Evolutionary conservation across 306 rosid species (phyloP), one percentile per base, ranked within the genome.

Genomic region (Casuarina glauca): DNA sequence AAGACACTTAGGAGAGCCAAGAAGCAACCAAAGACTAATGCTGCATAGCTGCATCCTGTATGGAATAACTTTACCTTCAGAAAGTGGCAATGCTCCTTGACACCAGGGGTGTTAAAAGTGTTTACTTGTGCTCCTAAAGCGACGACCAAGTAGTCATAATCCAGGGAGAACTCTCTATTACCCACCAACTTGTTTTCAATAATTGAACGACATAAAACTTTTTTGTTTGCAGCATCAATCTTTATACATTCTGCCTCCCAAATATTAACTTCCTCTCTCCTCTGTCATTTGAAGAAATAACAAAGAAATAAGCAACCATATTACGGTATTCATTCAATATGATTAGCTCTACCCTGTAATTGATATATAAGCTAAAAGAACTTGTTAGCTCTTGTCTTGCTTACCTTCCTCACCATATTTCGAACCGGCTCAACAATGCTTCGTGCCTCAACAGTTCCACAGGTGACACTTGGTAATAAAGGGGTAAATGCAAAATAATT

Each of bases 401-500:
- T 79, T 73, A 90, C 98, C 97, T 92, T 95, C 86, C 87, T 88
- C 73, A 95, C 78, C 41, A 95, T 92, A 70, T 92, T 95, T 63
- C 98, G 89, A 36, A 95, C 80, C 0, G 98, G 97, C 79, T 94
- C 98, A 9, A 91, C 98, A 26, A 95, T 84, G 92, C 98, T 95
- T 66, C 97, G 89, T 19, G 98, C 98, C 86, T 95, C 98, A 88
- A 95, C 97, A 42, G 97, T 82, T 60, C 98, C 98, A 83, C 97
- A 91, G 16, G 98, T 95, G 66, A 95, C 97, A 75, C 97, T 95
- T 50, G 97, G 98, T 73, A 92, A 82, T 52, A 95, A 87, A 72
- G 98, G 98, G 74, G 98, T 95, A 82, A 95, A 95, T 11, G 97
- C 93, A 78, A 95, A 95, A 86, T 95, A 95, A 72, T 95, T 95